Conservation (phyloP, 2,329 filamentous ascomycete genomes). For the Xylaria sp. region DNA sequence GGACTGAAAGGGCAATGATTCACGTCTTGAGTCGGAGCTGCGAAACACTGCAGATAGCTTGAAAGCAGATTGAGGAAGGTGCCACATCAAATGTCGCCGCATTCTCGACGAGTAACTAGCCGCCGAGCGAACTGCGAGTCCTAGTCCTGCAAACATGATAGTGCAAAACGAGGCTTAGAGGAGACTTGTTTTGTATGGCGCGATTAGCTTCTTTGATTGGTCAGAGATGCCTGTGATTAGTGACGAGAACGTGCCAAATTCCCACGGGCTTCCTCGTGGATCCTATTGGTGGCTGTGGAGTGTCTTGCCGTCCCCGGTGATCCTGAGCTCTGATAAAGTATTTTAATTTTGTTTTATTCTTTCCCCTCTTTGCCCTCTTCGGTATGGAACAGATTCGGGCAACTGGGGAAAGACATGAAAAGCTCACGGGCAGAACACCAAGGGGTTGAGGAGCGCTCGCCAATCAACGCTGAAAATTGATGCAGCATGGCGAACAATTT, state of each 20-base stretch:
- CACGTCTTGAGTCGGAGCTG: conserved; percentile 24
- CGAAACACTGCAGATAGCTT: conserved; percentile 13
- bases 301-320: background rate
- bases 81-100: background rate
- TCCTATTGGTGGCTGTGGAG: background rate
- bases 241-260: conserved; percentile 16
- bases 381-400: conserved; percentile 1
- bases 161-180: conserved; percentile 24
- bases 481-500: conserved; percentile 22
- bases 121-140: background rate
- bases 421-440: background rate
- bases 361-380: background rate
- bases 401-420: background rate
- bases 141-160: background rate
- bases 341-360: conserved; percentile 7
- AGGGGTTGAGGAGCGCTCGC: conserved; percentile 11
- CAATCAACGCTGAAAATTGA: conserved; percentile 23
- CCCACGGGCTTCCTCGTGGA: conserved; percentile 5
- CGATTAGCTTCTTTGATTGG: conserved; percentile 19
- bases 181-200: conserved; percentile 16
- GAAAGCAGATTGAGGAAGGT: conserved; percentile 1
- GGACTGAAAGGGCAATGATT: conserved; percentile 35
- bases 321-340: conserved; percentile 7
- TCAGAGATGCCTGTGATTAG: conserved; percentile 1
- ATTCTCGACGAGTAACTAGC: background rate